Evolutionary conservation across 176 grass and related monocot genomes (phyloP).

Genomic region (Triticum aestivum): IWGSC_CS_RefSeq_v2.1 NC_057800.1:215353961-215354460

Average conservation of each 20-base stretch:
- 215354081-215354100: conserved; percentile 52
- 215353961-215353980: conserved; percentile 83
- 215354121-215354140: conserved; percentile 81
- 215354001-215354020: conserved; percentile 44
- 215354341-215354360: conserved; percentile 3
- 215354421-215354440: background rate
- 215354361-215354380: conserved; percentile 19
- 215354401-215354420: background rate
- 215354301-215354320: conserved; percentile 80
- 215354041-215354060: conserved; percentile 53
- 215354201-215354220: conserved; percentile 84
- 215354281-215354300: conserved; percentile 80
- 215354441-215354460: background rate
- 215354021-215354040: conserved; percentile 34
- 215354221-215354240: conserved; percentile 77
- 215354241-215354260: conserved; percentile 49
- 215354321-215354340: conserved; percentile 60
- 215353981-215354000: conserved; percentile 72
- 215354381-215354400: background rate
- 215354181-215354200: conserved; percentile 68
- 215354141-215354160: conserved; percentile 56
- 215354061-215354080: conserved; percentile 55
- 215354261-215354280: conserved; percentile 51
- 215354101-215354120: conserved; percentile 74
- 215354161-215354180: conserved; percentile 55